Conservation (phyloP, 371 early-diverging fungal genomes). For the Dinochytrium kinnereticum region DNA sequence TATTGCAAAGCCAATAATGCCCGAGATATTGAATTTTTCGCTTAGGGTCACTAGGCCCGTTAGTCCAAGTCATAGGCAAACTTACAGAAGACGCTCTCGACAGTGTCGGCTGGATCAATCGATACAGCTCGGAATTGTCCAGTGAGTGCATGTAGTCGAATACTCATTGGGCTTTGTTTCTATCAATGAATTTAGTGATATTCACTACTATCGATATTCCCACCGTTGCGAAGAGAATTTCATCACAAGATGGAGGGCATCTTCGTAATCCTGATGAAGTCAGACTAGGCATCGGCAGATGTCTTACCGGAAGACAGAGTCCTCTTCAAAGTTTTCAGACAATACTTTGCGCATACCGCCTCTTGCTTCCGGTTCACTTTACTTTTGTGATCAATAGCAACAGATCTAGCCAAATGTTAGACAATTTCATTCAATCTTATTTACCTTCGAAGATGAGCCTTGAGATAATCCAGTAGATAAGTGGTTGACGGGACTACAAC, state of each 20-base stretch:
- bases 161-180: constrained; percentile 46
- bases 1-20: constrained; percentile 47
- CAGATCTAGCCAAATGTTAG: constrained; percentile 1
- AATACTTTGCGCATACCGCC: constrained; percentile 41
- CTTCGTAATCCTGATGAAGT: constrained; percentile 29
- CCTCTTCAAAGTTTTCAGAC: constrained; percentile 38
- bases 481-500: constrained; percentile 41
- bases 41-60: constrained; percentile 21
- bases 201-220: background rate
- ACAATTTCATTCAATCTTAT: background rate
- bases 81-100: constrained; percentile 40
- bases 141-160: constrained; percentile 48
- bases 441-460: constrained; percentile 48
- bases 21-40: constrained; percentile 47
- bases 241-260: constrained; percentile 52
- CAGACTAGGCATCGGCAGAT: background rate
- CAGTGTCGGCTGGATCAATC: constrained; percentile 43
- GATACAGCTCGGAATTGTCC: constrained; percentile 47
- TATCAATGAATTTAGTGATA: constrained; percentile 9
- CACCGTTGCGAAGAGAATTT: constrained; percentile 44
- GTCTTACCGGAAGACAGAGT: constrained; percentile 23
- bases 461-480: constrained; percentile 49
- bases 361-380: constrained; percentile 34
- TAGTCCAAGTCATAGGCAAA: constrained; percentile 1
- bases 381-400: constrained; percentile 35